Evolutionary conservation across 345 rosid genomes (phyloP).

Genomic region (Populus ilicifolia): DNA sequence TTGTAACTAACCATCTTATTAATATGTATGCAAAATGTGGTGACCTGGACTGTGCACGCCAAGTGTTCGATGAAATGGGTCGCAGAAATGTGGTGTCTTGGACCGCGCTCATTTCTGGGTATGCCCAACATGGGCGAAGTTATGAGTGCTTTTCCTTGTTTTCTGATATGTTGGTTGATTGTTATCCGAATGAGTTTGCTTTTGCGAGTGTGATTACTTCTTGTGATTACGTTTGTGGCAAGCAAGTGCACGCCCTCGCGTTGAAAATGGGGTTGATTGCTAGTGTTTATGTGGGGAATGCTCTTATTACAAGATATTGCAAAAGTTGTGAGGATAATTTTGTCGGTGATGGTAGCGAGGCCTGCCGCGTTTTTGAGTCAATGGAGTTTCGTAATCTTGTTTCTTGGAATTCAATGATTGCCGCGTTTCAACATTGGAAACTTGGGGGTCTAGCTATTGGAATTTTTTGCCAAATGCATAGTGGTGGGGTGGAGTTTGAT

Average conservation of each 20-base stretch:
- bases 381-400: conserved; percentile 44
- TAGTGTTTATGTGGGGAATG: conserved; percentile 58
- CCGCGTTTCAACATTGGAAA: conserved; percentile 50
- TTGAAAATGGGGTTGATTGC: conserved; percentile 53
- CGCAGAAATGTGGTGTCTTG: conserved; percentile 69
- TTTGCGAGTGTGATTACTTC: conserved; percentile 64
- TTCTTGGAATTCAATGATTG: conserved; percentile 84
- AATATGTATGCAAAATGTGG: conserved; percentile 67
- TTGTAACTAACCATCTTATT: conserved; percentile 57
- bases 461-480: conserved; percentile 51
- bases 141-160: conserved; percentile 49
- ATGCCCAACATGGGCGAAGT: conserved; percentile 46
- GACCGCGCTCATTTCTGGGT: conserved; percentile 73
- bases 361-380: conserved; percentile 56
- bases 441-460: conserved; percentile 40
- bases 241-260: conserved; percentile 65
- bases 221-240: conserved; percentile 46
- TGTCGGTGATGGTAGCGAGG: conserved; percentile 35
- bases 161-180: conserved; percentile 49
- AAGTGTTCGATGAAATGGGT: conserved; percentile 65
- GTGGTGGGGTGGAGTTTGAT: conserved; percentile 53
- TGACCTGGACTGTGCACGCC: conserved; percentile 39
- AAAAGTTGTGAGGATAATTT: conserved; percentile 20
- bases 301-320: conserved; percentile 69
- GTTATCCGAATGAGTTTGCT: conserved; percentile 65